phyloP scores from a whole-genome alignment of 495 filamentous ascomycete species.

The Talaromyces ruber region DNA sequence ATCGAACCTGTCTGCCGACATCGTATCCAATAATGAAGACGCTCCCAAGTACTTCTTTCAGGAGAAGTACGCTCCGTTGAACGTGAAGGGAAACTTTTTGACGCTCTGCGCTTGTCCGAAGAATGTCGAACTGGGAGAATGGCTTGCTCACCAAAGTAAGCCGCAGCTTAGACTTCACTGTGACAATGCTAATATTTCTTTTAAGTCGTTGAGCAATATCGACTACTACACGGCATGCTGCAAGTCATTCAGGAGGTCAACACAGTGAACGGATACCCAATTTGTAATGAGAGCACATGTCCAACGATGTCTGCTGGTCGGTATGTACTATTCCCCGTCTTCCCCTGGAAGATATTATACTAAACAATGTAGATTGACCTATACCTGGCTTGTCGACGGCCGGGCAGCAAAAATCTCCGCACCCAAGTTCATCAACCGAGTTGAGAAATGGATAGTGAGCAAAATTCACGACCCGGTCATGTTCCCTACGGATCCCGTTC shows the following conservation, averaged over 20 bases:
- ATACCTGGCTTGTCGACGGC: constrained; percentile 67
- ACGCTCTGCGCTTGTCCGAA: constrained; percentile 83
- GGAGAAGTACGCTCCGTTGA: constrained; percentile 71
- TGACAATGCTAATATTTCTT: neutral
- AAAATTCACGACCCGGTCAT: constrained; percentile 81
- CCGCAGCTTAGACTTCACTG: neutral
- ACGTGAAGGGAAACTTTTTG: constrained; percentile 95
- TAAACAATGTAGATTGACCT: constrained; percentile 57
- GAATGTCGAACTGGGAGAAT: constrained; percentile 84
- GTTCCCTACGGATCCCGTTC: constrained; percentile 72
- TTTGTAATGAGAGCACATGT: constrained; percentile 76
- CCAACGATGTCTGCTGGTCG: constrained; percentile 86
- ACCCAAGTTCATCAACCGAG: constrained; percentile 79
- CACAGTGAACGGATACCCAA: constrained; percentile 54
- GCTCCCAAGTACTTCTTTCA: constrained; percentile 64
- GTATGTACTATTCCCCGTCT: constrained; percentile 45
- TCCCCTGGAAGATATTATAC: neutral
- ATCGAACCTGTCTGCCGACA: constrained; percentile 43
- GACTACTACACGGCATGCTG: constrained; percentile 75
- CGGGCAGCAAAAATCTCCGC: constrained; percentile 60
- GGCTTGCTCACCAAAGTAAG: constrained; percentile 89
- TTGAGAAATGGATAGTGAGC: constrained; percentile 88
- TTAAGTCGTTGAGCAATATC: constrained; percentile 83
- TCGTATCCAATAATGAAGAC: constrained; percentile 40
- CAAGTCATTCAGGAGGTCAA: constrained; percentile 75